Conservation (phyloP, 768 basidiomycete species). For the Paxillus ammoniavirescens region DNA sequence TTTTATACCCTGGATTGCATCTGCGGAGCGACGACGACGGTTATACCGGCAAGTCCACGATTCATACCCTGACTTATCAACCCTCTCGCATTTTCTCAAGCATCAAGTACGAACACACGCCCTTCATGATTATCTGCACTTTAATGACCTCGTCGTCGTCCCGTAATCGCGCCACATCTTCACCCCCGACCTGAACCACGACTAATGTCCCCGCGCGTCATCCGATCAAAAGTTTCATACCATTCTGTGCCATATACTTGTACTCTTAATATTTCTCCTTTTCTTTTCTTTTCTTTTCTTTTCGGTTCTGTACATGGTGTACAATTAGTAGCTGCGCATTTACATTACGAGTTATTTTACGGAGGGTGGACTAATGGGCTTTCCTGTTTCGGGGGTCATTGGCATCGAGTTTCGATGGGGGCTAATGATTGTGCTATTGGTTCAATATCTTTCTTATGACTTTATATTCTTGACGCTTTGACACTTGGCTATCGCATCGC, state of each 20-base stretch:
- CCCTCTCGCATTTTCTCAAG: constrained; percentile 19
- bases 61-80: constrained; percentile 37
- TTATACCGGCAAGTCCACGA: constrained; percentile 31
- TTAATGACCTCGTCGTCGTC: constrained; percentile 29
- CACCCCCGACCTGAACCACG: constrained; percentile 11
- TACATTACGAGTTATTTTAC: constrained; percentile 34
- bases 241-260: constrained; percentile 33
- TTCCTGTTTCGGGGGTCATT: constrained; percentile 25
- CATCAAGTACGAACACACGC: constrained; percentile 24
- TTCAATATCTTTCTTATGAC: constrained; percentile 22
- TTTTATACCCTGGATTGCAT: constrained; percentile 30
- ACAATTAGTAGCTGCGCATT: constrained; percentile 31
- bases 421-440: constrained; percentile 30
- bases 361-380: constrained; percentile 31
- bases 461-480: constrained; percentile 30
- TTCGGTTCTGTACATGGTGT: constrained; percentile 31
- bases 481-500: constrained; percentile 26
- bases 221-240: constrained; percentile 20
- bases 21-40: constrained; percentile 27
- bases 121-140: constrained; percentile 25
- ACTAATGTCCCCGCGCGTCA: constrained; percentile 12
- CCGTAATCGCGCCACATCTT: constrained; percentile 31
- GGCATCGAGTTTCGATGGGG: constrained; percentile 28
- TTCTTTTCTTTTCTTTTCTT: constrained; percentile 16
- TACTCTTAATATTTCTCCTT: constrained; percentile 28